These are phyloP conservation scores for Xylaria intraflava DNA, from an alignment of 495 filamentous ascomycete species.

Conservation along the genomic window DNA sequence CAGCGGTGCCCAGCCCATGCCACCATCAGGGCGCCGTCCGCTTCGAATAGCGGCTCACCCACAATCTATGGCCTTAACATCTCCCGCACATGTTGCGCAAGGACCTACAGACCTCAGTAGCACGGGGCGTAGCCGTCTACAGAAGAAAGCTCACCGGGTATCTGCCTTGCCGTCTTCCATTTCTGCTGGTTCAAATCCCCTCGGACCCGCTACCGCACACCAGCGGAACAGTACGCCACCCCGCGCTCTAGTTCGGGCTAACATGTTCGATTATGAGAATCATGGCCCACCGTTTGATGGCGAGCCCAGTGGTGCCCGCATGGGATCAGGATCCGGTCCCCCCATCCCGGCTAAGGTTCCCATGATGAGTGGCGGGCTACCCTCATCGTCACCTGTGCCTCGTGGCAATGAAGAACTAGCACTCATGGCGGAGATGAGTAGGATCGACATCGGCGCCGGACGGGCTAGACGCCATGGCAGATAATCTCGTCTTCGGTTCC, in stretches of 20 bases:
- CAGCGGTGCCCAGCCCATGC: constrained; percentile 41
- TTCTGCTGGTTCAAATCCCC: constrained; percentile 35
- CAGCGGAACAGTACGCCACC: constrained; percentile 36
- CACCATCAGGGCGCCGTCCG: constrained; percentile 25
- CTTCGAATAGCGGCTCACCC: constrained; percentile 17
- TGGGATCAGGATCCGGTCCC: constrained; percentile 38
- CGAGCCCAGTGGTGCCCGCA: constrained; percentile 13
- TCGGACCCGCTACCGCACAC: constrained; percentile 40
- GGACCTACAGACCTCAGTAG: constrained; percentile 21
- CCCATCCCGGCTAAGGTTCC: constrained; percentile 75
- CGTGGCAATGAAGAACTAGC: constrained; percentile 48
- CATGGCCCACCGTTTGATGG: constrained; percentile 28
- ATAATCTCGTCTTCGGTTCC: constrained; percentile 12
- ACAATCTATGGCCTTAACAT: constrained; percentile 15
- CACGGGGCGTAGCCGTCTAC: constrained; percentile 49
- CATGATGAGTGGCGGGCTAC: constrained; percentile 40
- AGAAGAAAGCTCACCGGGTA: constrained; percentile 50
- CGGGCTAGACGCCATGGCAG: constrained; percentile 27
- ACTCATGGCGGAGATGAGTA: constrained; percentile 71
- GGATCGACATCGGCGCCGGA: constrained; percentile 73
- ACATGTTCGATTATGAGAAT: constrained; percentile 44
- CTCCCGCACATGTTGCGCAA: constrained; percentile 21
- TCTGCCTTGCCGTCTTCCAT: constrained; percentile 34
- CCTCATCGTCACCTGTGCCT: constrained; percentile 11
- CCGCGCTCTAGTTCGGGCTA: constrained; percentile 32